A percentile compares a stretch with the other conserved stretches of the same genome.
Evolutionary conservation across 2,329 filamentous ascomycete genomes (phyloP).

Genomic region (Talaromyces verruculosus): DNA sequence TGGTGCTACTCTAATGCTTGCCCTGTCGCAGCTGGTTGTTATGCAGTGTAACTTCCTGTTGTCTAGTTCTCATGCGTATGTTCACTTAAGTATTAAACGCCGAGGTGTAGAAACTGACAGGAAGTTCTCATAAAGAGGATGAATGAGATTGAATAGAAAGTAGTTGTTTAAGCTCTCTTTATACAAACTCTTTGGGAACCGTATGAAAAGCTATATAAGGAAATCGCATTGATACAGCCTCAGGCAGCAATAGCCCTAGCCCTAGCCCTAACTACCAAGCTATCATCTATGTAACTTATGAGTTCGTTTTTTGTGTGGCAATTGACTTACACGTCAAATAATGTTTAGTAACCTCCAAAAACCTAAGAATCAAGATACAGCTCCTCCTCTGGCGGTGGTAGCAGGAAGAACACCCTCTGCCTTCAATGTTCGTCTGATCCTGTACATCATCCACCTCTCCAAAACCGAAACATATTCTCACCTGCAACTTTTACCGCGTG

Average conservation of each 20-base stretch:
- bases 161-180: not conserved
- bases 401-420: too few species aligned
- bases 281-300: not conserved
- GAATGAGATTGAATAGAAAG: not conserved
- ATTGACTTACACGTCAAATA: not conserved
- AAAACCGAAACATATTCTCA: not conserved
- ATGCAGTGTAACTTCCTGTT: not conserved
- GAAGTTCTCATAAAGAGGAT: not conserved
- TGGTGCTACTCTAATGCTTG: not conserved
- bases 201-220: not conserved
- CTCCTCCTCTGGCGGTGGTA: not conserved
- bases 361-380: constrained; percentile 4
- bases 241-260: not conserved
- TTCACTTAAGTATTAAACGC: not conserved
- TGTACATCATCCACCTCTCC: not conserved
- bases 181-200: not conserved
- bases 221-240: not conserved
- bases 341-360: not conserved
- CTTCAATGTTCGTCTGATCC: too few species aligned
- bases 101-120: not conserved
- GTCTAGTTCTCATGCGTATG: not conserved
- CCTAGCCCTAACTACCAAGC: not conserved
- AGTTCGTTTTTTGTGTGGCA: not conserved
- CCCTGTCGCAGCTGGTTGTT: not conserved
- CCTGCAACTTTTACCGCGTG: not conserved